A percentile compares a stretch with the other conserved stretches of the same genome.
Evolutionary conservation across 176 grass and related monocot genomes (phyloP).

Genomic region (Bolboschoenus planiculmis): DNA sequence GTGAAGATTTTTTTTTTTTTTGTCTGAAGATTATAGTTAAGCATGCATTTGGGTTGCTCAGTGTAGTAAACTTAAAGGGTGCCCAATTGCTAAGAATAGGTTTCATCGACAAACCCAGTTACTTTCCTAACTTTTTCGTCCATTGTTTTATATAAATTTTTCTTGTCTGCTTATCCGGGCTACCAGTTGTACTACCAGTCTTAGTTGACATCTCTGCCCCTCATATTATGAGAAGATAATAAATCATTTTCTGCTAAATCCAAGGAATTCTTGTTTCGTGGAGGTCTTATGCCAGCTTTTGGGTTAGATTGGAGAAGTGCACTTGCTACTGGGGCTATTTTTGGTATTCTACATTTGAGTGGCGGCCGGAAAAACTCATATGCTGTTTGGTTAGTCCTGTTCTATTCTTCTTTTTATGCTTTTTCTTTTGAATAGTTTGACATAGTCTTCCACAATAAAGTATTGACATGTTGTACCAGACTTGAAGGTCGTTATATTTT

Average conservation of each 20-base stretch:
- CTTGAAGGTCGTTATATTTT: neutral
- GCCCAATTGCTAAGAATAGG: neutral
- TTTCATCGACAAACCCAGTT: neutral
- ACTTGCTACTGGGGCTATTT: conserved; percentile 42
- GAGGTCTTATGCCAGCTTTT: conserved; percentile 68
- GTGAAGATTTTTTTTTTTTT: neutral
- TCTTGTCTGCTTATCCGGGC: neutral
- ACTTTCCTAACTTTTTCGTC: neutral
- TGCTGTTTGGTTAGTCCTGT: conserved; percentile 48
- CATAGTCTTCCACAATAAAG: neutral
- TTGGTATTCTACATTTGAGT: conserved; percentile 80
- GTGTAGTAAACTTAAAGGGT: neutral
- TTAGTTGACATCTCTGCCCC: neutral
- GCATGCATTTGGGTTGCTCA: neutral
- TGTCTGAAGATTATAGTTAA: neutral
- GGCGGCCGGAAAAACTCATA: conserved; percentile 63
- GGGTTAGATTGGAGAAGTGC: conserved; percentile 83
- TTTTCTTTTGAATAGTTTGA: neutral
- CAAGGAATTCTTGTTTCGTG: conserved; percentile 78
- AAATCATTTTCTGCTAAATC: neutral
- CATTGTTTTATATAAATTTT: neutral
- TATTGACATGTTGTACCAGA: neutral
- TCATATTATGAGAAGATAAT: conserved; percentile 1
- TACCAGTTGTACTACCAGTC: neutral
- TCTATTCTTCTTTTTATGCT: neutral